Conservation (phyloP, 192 early-diverging fungal species). For the Coemansia umbellata region DNA sequence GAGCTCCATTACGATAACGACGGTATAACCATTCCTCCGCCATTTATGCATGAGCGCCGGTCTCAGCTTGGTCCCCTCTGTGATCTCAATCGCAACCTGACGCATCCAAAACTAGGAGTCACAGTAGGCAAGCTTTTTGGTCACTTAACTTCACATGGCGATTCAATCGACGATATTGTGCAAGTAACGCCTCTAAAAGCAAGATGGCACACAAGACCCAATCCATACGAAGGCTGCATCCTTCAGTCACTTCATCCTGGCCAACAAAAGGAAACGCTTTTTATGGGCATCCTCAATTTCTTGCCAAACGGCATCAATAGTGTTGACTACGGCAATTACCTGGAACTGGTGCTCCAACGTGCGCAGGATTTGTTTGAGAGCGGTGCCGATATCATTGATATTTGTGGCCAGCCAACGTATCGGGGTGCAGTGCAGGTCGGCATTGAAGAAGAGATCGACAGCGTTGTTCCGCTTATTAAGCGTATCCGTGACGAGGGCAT, state of each 20-base stretch:
- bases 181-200: slow-evolving; percentile 45
- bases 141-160: slow-evolving; percentile 45
- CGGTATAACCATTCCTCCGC: slow-evolving; percentile 82
- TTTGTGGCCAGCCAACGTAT: slow-evolving; percentile 91
- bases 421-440: slow-evolving; percentile 73
- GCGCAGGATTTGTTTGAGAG: slow-evolving; percentile 64
- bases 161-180: slow-evolving; percentile 51
- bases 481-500: slow-evolving; percentile 63
- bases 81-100: slow-evolving; percentile 85
- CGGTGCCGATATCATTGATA: slow-evolving; percentile 90
- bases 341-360: slow-evolving; percentile 62
- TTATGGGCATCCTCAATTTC: slow-evolving; percentile 97
- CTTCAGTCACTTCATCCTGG: slow-evolving; percentile 53
- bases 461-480: slow-evolving; percentile 84
- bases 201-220: background rate
- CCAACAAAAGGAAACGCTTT: slow-evolving; percentile 56
- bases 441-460: slow-evolving; percentile 71
- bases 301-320: slow-evolving; percentile 96
- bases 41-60: slow-evolving; percentile 79
- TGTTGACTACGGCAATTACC: slow-evolving; percentile 66
- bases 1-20: slow-evolving; percentile 61
- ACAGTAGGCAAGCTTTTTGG: slow-evolving; percentile 64
- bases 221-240: slow-evolving; percentile 33
- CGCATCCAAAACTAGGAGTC: slow-evolving; percentile 84
- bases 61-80: slow-evolving; percentile 93